phyloP scores from a whole-genome alignment of 768 basidiomycete genomes.

The Chalciporus pseudorubinellus region DNA sequence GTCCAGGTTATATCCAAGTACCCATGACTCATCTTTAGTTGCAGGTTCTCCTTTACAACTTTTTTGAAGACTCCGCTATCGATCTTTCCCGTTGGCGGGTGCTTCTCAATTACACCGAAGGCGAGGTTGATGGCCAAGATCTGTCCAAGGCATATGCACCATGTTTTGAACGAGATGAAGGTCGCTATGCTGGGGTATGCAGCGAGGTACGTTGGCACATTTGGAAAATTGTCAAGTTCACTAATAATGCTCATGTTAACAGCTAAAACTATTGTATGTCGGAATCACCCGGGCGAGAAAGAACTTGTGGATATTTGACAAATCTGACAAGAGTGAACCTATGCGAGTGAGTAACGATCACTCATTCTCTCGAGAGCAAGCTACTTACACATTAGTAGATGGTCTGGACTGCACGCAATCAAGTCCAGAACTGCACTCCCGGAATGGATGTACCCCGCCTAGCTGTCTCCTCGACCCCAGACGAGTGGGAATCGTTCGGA shows the following conservation, averaged over 20 bases:
- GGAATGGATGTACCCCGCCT: slow-evolving; percentile 50
- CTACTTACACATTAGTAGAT: slow-evolving; percentile 32
- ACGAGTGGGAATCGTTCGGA: slow-evolving; percentile 46
- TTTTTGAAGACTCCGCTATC: slow-evolving; percentile 63
- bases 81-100: slow-evolving; percentile 58
- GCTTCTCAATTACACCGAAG: slow-evolving; percentile 43
- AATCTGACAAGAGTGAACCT: slow-evolving; percentile 51
- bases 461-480: slow-evolving; percentile 49
- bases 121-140: slow-evolving; percentile 12
- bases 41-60: slow-evolving; percentile 72
- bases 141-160: slow-evolving; percentile 35
- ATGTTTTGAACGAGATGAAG: slow-evolving; percentile 41
- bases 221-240: neutral
- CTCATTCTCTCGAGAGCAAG: slow-evolving; percentile 5
- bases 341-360: slow-evolving; percentile 44
- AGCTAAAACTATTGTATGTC: slow-evolving; percentile 71
- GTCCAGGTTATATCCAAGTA: neutral
- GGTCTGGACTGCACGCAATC: slow-evolving; percentile 47
- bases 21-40: neutral
- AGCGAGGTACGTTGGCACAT: slow-evolving; percentile 48
- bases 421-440: slow-evolving; percentile 49
- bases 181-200: slow-evolving; percentile 54
- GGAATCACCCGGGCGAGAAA: slow-evolving; percentile 68
- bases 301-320: slow-evolving; percentile 69
- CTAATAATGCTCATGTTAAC: neutral